Conservation (phyloP, 208 protist species). For the Trypanosoma mega region DNA sequence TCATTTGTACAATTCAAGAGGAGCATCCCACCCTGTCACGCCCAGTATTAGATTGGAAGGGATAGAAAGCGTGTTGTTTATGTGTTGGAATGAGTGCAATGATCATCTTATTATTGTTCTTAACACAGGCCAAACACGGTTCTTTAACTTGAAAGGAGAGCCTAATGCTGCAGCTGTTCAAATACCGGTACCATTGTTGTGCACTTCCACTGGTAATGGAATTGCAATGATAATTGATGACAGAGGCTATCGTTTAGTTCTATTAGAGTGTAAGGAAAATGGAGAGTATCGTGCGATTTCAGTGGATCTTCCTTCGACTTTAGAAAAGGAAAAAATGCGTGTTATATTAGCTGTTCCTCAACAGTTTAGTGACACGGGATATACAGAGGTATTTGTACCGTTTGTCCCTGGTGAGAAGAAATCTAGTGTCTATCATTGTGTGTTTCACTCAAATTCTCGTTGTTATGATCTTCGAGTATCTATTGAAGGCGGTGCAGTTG, state of each 20-base stretch:
- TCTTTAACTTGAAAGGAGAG: conserved; percentile 61
- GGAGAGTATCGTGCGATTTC: conserved; percentile 11
- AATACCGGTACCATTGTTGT: conserved; percentile 35
- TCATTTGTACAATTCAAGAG: conserved; percentile 31
- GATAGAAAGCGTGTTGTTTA: conserved; percentile 51
- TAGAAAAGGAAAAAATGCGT: conserved; percentile 14
- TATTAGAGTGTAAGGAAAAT: conserved; percentile 14
- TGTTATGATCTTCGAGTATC: conserved; percentile 48
- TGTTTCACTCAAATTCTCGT: conserved; percentile 24
- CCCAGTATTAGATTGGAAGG: conserved; percentile 31
- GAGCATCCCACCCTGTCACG: conserved; percentile 21
- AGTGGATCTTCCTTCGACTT: conserved; percentile 12
- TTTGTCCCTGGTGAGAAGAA: conserved; percentile 22
- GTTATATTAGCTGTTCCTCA: conserved; percentile 29
- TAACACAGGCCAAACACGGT: conserved; percentile 38
- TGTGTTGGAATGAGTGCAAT: conserved; percentile 63
- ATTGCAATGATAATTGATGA: conserved; percentile 33
- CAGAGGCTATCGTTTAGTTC: neutral
- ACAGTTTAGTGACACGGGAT: conserved; percentile 34
- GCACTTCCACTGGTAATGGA: conserved; percentile 41
- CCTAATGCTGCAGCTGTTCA: conserved; percentile 25
- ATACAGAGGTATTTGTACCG: conserved; percentile 37
- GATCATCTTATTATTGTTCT: conserved; percentile 72
- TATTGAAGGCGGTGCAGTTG: conserved; percentile 56
- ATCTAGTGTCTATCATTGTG: conserved; percentile 36